phyloP scores from a whole-genome alignment of 768 basidiomycete genomes.

The Boletellus ananas region DNA sequence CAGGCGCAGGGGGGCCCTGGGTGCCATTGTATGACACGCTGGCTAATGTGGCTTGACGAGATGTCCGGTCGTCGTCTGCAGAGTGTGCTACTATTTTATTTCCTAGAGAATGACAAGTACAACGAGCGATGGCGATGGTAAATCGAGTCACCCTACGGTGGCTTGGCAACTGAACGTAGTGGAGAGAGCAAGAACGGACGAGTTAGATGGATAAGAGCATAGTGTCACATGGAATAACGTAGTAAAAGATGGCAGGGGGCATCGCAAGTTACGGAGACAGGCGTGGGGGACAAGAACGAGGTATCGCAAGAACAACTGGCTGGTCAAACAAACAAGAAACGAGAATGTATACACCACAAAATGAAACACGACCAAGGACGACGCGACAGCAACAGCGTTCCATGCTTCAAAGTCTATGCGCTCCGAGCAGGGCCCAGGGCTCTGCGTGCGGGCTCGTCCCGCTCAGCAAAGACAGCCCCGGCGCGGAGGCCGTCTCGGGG shows the following conservation, averaged over 20 bases:
- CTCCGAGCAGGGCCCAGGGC: slow-evolving; percentile 30
- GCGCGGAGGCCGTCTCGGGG: slow-evolving; percentile 28
- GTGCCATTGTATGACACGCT: too few species aligned
- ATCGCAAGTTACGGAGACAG: slow-evolving; percentile 1
- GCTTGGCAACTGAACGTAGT: too few species aligned
- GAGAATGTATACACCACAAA: slow-evolving; percentile 2
- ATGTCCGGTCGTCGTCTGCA: too few species aligned
- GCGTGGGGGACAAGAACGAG: slow-evolving; percentile 1
- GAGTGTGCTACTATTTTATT: too few species aligned
- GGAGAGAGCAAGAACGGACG: not conserved
- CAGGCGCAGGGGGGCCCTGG: too few species aligned
- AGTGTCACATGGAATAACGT: slow-evolving; percentile 7
- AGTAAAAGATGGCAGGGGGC: not conserved
- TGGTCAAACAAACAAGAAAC: slow-evolving; percentile 2
- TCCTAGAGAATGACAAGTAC: too few species aligned
- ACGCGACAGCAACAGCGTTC: not conserved
- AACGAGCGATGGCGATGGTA: too few species aligned
- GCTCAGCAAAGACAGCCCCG: slow-evolving; percentile 26
- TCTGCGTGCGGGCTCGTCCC: slow-evolving; percentile 28
- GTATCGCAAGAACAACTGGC: slow-evolving; percentile 10
- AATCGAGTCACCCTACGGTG: too few species aligned
- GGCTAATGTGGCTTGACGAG: too few species aligned
- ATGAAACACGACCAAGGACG: not conserved
- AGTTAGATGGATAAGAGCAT: slow-evolving; percentile 4
- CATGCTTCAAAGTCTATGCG: slow-evolving; percentile 1